Conservation (phyloP, 371 early-diverging fungal genomes). For the Chytridium lagenaria region DNA sequence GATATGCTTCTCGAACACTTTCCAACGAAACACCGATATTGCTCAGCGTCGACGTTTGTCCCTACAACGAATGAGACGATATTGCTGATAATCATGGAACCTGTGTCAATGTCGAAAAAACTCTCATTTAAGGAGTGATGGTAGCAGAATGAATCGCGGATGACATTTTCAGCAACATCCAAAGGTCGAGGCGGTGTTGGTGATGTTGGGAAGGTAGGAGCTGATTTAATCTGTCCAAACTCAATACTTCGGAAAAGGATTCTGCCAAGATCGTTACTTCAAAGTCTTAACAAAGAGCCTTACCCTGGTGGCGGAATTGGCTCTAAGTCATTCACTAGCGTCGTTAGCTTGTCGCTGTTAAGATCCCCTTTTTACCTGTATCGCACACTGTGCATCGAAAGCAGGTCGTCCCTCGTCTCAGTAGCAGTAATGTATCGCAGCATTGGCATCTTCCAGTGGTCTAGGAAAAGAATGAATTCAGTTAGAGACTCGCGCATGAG, state of each 20-base stretch:
- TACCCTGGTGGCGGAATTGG: slow-evolving; percentile 24
- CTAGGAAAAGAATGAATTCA: slow-evolving; percentile 10
- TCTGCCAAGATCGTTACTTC: not conserved
- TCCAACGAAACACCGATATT: slow-evolving; percentile 72
- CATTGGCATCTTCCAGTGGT: slow-evolving; percentile 60
- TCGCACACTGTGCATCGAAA: slow-evolving; percentile 93
- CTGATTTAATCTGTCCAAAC: slow-evolving; percentile 1
- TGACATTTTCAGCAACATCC: slow-evolving; percentile 54
- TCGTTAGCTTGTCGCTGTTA: not conserved
- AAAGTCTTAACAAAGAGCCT: not conserved
- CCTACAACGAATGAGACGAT: too few species aligned
- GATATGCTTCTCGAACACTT: slow-evolving; percentile 73
- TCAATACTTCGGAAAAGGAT: slow-evolving; percentile 5
- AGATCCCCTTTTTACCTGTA: slow-evolving; percentile 60
- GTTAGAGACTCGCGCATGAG: not conserved
- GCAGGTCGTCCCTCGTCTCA: slow-evolving; percentile 70
- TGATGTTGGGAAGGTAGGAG: not conserved
- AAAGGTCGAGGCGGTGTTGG: not conserved
- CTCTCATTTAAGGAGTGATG: slow-evolving; percentile 77
- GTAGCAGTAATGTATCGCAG: slow-evolving; percentile 72
- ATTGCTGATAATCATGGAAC: too few species aligned
- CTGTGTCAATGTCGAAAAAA: slow-evolving; percentile 57
- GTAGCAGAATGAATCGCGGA: slow-evolving; percentile 67
- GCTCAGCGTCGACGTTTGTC: slow-evolving; percentile 57
- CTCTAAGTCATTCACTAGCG: slow-evolving; percentile 35